These are phyloP conservation scores for Penicillium sp. DNA, from an alignment of 2,329 filamentous ascomycete species.

Conservation along the genomic window DNA sequence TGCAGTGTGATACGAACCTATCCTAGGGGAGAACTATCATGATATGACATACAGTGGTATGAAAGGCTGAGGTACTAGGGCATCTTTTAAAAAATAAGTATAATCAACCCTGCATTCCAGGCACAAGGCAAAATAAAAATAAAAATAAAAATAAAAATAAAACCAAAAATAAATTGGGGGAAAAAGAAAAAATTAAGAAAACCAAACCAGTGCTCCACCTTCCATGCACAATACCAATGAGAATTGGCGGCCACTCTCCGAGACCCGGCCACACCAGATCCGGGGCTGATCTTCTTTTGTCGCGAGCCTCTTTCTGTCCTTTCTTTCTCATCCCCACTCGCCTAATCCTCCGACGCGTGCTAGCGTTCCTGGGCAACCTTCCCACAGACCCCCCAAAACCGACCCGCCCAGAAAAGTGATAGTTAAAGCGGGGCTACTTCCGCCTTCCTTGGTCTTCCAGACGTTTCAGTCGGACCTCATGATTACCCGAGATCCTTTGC, in stretches of 20 bases:
- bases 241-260: slow-evolving; percentile 18
- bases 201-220: not conserved
- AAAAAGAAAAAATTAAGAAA: not conserved
- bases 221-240: not conserved
- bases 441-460: slow-evolving; percentile 27
- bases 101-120: slow-evolving; percentile 3
- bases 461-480: slow-evolving; percentile 20
- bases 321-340: slow-evolving; percentile 2
- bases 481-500: slow-evolving; percentile 13
- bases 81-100: not conserved
- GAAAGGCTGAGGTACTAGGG: not conserved
- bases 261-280: slow-evolving; percentile 14
- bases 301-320: slow-evolving; percentile 15
- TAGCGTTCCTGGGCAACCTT: slow-evolving; percentile 12
- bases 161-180: too few relatives aligned
- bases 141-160: not conserved
- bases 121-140: not conserved
- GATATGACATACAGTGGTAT: not conserved
- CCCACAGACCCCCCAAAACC: slow-evolving; percentile 6
- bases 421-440: slow-evolving; percentile 8
- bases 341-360: slow-evolving; percentile 11
- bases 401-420: slow-evolving; percentile 5
- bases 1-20: slow-evolving; percentile 4
- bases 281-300: slow-evolving; percentile 15
- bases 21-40: not conserved